These are phyloP conservation scores for Lactarius quietus DNA, from an alignment of 768 basidiomycete genomes.

Conservation along the genomic window DNA sequence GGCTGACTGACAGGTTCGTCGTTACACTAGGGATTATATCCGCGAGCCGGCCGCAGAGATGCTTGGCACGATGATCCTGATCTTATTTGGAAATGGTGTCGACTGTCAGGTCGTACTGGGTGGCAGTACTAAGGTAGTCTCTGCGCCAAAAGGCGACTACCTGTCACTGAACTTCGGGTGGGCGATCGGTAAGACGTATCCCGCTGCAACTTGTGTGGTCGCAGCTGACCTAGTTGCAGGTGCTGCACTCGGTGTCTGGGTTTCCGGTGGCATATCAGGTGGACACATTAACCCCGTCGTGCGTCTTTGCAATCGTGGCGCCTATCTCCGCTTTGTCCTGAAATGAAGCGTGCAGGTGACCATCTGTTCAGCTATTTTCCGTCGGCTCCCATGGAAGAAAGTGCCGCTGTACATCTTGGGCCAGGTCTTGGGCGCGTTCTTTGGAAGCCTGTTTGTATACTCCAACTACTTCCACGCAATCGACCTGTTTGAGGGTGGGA, in stretches of 20 bases:
- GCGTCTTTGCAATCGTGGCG: neutral
- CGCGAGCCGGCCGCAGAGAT: conserved; percentile 18
- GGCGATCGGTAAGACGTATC: conserved; percentile 17
- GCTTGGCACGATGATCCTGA: conserved; percentile 18
- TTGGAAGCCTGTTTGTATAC: conserved; percentile 57
- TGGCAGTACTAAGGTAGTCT: conserved; percentile 16
- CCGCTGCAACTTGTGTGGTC: no score
- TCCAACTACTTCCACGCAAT: conserved; percentile 66
- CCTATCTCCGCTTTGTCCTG: neutral
- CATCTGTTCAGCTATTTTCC: conserved; percentile 61
- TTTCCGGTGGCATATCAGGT: conserved; percentile 63
- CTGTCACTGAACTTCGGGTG: conserved; percentile 24
- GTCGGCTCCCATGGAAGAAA: conserved; percentile 76
- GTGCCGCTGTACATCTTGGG: conserved; percentile 65
- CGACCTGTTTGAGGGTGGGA: conserved; percentile 56
- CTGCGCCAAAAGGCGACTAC: conserved; percentile 24
- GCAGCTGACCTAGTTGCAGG: conserved; percentile 31
- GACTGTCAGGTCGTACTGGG: conserved; percentile 19
- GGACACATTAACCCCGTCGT: conserved; percentile 49
- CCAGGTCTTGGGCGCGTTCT: conserved; percentile 56
- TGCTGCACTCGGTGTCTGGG: conserved; percentile 64
- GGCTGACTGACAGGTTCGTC: neutral
- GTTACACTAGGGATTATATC: neutral
- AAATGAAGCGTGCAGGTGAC: conserved; percentile 47
- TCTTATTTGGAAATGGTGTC: conserved; percentile 19